Base-by-base conservation (phyloP, 768 basidiomycete genomes). In the Leccinellum rugosiceps region DNA sequence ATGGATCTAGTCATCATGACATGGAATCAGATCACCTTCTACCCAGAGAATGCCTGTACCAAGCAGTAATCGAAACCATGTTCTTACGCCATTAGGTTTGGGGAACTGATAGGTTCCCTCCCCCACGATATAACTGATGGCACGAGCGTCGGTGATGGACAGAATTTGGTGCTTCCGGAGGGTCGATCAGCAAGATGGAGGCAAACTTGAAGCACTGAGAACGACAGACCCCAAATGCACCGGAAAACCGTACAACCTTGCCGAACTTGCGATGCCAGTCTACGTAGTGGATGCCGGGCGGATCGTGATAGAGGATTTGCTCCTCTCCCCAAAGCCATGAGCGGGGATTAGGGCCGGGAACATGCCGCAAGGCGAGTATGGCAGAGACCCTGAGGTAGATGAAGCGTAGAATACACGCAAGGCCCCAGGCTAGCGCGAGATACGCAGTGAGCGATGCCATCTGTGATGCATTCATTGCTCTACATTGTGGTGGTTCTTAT, bases 1-100 rank as follows among this genome's bases (percentile, higher is more conserved):
- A 52, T 17, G 55, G 23, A 26, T 21, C 13, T 46, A n/a, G 9
- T 10, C 55, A 23, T 34, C 43, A 50, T 50, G 60, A 15, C 49
- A 48, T 7, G 52, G 45, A 35, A 58, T 8, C 3, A 15, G 26
- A 35, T 67, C 44, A 80, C 85, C 85, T 80, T 87, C 85, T 11
- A 84, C 77, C 80, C 83, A 85, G 23, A 86, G 79, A 55, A 87
- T 81, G 21, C 85, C 84, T 68, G 85, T 78, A 13, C 85, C 85
- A 6, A 85, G 74, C 2, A 83, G 78, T 31, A 79, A 79, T 56
- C 76, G 76, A 64, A 86, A 86, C 85, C 85, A 87, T 15, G 78
- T 79, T 58, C 85, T 77, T 19, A 85, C 84, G 23, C 85, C 85
- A 49, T 75, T 69, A 9, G 85, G 82, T 68, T 86, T 86, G 3